Evolutionary conservation across 306 rosid species (phyloP).

Genomic region (Trifolium pratense): DNA sequence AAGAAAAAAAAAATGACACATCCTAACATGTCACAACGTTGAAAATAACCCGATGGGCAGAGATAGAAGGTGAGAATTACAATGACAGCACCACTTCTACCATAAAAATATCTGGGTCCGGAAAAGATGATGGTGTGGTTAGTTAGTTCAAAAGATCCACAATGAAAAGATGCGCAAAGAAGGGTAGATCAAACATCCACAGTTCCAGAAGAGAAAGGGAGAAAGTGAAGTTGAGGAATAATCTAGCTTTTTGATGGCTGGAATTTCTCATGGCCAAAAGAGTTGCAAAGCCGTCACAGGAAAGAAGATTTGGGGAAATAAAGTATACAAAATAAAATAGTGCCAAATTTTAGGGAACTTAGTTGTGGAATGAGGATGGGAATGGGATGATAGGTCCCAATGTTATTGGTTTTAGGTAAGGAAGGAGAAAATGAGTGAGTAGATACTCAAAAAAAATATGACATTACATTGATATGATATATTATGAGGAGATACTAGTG

Average conservation of each 20-base stretch:
- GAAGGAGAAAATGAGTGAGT: background rate
- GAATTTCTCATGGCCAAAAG: slow-evolving; percentile 14
- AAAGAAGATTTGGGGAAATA: slow-evolving; percentile 3
- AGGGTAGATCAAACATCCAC: background rate
- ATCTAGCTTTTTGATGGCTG: background rate
- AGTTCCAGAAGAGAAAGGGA: slow-evolving; percentile 8
- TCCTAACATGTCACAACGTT: background rate
- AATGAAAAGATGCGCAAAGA: background rate
- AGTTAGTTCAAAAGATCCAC: background rate
- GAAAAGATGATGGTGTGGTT: background rate
- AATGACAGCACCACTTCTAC: background rate
- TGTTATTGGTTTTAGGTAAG: background rate
- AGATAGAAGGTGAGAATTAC: background rate
- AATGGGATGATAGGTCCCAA: background rate
- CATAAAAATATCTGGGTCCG: background rate
- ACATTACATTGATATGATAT: slow-evolving; percentile 19
- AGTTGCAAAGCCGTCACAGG: background rate
- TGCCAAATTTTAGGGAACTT: background rate
- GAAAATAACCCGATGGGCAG: background rate
- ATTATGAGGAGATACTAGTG: background rate
- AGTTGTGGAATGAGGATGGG: background rate
- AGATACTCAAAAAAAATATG: background rate
- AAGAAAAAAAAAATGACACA: background rate
- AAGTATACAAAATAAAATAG: background rate
- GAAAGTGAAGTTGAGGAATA: background rate